Conservation (phyloP, 2,329 filamentous ascomycete genomes). For the Tetracladium maxilliforme region DNA sequence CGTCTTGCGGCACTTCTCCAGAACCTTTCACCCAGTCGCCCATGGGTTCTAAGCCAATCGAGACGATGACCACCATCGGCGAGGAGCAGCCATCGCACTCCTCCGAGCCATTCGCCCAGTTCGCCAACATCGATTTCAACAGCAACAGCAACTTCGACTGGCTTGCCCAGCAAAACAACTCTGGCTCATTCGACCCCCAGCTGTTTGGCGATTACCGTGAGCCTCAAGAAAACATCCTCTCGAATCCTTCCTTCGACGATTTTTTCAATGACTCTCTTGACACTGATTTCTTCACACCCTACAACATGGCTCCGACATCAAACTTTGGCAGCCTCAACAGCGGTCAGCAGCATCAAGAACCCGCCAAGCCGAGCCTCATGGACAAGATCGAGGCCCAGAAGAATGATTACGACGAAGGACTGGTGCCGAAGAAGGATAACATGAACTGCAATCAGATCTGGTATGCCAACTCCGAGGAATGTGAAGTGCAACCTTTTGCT, state of each 20-base stretch:
- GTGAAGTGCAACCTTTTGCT: slow-evolving; percentile 29
- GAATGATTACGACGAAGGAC: slow-evolving; percentile 49
- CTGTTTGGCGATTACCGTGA: slow-evolving; percentile 90
- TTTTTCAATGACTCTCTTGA: slow-evolving; percentile 55
- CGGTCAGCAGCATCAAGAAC: slow-evolving; percentile 12
- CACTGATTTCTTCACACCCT: slow-evolving; percentile 64
- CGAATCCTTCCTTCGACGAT: slow-evolving; percentile 42
- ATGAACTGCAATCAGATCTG: slow-evolving; percentile 86
- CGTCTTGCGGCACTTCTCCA: slow-evolving; percentile 63
- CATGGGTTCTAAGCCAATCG: slow-evolving; percentile 44
- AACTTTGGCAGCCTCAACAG: slow-evolving; percentile 19
- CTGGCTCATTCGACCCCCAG: slow-evolving; percentile 81
- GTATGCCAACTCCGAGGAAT: slow-evolving; percentile 34
- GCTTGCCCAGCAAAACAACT: slow-evolving; percentile 65
- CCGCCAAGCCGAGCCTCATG: slow-evolving; percentile 55
- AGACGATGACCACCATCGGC: slow-evolving; percentile 49
- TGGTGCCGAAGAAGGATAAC: slow-evolving; percentile 43
- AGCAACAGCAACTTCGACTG: slow-evolving; percentile 52
- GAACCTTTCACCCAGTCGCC: slow-evolving; percentile 64
- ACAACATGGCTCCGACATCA: slow-evolving; percentile 52
- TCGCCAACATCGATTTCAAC: slow-evolving; percentile 22
- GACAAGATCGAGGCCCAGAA: slow-evolving; percentile 68
- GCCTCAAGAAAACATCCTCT: slow-evolving; percentile 68
- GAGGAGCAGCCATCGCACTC: slow-evolving; percentile 39
- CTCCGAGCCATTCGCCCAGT: slow-evolving; percentile 21